Evolutionary conservation across 75 land plant species (phyloP).

Genomic region (Adiantum capillusveneris): DNA sequence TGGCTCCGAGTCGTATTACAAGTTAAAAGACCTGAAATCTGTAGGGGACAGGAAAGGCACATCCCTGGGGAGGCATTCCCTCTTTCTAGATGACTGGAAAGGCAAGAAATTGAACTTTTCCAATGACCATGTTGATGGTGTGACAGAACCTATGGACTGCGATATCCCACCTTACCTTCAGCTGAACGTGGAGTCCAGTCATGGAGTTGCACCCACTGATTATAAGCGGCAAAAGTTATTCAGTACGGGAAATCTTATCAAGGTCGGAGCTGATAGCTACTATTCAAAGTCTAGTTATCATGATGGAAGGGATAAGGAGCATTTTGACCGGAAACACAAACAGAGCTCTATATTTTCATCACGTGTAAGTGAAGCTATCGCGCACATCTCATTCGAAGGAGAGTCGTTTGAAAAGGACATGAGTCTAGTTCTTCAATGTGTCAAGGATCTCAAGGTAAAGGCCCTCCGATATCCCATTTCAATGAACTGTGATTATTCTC

Average conservation of each 20-base stretch:
- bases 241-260: neutral
- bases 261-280: neutral
- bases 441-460: neutral
- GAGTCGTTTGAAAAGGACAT: slow-evolving; percentile 3
- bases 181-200: neutral
- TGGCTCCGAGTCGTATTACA: too few relatives aligned
- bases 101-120: too few relatives aligned
- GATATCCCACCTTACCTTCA: neutral
- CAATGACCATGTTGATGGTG: neutral
- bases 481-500: neutral
- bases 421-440: neutral
- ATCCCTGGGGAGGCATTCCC: too few relatives aligned
- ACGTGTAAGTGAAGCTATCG: neutral
- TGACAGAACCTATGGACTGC: slow-evolving; percentile 5
- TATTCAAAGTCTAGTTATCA: neutral
- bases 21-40: too few relatives aligned
- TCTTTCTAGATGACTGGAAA: too few relatives aligned
- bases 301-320: slow-evolving; percentile 4
- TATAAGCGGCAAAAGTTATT: neutral
- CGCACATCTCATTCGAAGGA: neutral
- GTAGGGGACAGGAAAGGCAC: too few relatives aligned
- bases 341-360: neutral
- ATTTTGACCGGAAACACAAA: neutral
- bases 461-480: neutral
- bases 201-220: neutral